These are phyloP conservation scores for Suzukiozyma palmioleophila DNA, from an alignment of 1,139 yeast species.

Conservation along the genomic window DNA sequence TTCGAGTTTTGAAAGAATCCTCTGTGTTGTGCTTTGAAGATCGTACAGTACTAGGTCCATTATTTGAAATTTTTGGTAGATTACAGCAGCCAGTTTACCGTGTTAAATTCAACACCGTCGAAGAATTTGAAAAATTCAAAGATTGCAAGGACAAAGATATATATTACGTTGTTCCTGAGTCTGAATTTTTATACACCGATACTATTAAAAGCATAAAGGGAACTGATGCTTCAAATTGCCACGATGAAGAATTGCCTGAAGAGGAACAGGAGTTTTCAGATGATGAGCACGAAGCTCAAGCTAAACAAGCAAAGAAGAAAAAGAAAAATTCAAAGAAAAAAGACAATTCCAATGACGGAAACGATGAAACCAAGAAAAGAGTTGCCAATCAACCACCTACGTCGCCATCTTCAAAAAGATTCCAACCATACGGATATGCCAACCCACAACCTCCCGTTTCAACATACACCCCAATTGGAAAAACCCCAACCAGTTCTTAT, in stretches of 20 bases:
- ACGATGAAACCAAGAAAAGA: slow-evolving; percentile 9
- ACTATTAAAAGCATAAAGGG: slow-evolving; percentile 69
- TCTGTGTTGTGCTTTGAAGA: slow-evolving; percentile 79
- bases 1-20: slow-evolving; percentile 74
- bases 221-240: slow-evolving; percentile 90
- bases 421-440: slow-evolving; percentile 24
- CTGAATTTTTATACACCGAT: slow-evolving; percentile 76
- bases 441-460: slow-evolving; percentile 10
- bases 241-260: slow-evolving; percentile 90
- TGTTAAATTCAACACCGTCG: slow-evolving; percentile 58
- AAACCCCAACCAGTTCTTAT: slow-evolving; percentile 3
- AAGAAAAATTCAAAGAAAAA: slow-evolving; percentile 35
- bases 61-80: slow-evolving; percentile 89
- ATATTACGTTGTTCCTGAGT: slow-evolving; percentile 74
- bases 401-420: slow-evolving; percentile 9
- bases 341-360: slow-evolving; percentile 12
- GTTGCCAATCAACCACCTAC: slow-evolving; percentile 4
- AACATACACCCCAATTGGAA: slow-evolving; percentile 8
- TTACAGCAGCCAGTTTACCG: slow-evolving; percentile 81
- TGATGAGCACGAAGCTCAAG: slow-evolving; percentile 72
- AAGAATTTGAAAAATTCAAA: slow-evolving; percentile 44
- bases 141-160: slow-evolving; percentile 54
- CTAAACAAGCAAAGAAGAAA: slow-evolving; percentile 57
- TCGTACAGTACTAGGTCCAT: slow-evolving; percentile 68
- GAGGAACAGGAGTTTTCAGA: slow-evolving; percentile 95